phyloP scores from a whole-genome alignment of 2,329 filamentous ascomycete genomes.

The Westerdykella aurantiaca region DNA sequence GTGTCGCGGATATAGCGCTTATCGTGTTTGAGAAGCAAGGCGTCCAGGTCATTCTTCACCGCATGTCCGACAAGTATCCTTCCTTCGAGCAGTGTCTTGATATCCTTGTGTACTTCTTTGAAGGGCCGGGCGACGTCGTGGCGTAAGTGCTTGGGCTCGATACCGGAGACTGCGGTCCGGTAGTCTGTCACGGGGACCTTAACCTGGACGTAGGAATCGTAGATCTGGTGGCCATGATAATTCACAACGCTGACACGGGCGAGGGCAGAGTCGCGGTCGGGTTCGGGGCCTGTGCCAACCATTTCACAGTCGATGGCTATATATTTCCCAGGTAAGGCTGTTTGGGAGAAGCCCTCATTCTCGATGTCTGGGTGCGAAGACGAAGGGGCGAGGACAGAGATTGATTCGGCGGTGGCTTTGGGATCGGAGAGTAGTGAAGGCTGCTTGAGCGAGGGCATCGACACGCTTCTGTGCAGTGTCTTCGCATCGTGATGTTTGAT shows the following conservation, averaged over 20 bases:
- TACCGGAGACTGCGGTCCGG: constrained; percentile 80
- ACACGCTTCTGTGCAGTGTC: constrained; percentile 31
- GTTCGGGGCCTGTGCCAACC: constrained; percentile 71
- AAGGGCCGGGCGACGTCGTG: constrained; percentile 50
- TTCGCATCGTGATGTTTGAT: constrained; percentile 40
- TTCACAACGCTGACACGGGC: constrained; percentile 88
- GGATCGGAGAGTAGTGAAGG: constrained; percentile 48
- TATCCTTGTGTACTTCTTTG: constrained; percentile 67
- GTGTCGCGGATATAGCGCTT: constrained; percentile 78
- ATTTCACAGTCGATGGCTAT: constrained; percentile 95
- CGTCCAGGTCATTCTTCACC: constrained; percentile 69
- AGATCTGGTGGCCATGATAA: constrained; percentile 85
- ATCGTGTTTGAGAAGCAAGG: constrained; percentile 72
- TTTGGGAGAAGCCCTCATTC: constrained; percentile 44
- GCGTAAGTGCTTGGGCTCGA: constrained; percentile 67
- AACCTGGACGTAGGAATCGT: constrained; percentile 85
- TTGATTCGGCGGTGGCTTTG: constrained; percentile 51
- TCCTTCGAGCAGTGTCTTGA: constrained; percentile 62
- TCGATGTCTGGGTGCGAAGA: constrained; percentile 37
- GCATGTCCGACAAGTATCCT: constrained; percentile 80
- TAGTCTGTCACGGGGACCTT: constrained; percentile 79
- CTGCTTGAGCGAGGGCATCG: constrained; percentile 31
- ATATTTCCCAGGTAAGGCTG: constrained; percentile 76
- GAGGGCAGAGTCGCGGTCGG: constrained; percentile 65
- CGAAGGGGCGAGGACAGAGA: constrained; percentile 45